These are phyloP conservation scores for Straminergon stramineum DNA, from an alignment of 225 moss, liverwort and hornwort genomes.

Conservation along the genomic window DNA sequence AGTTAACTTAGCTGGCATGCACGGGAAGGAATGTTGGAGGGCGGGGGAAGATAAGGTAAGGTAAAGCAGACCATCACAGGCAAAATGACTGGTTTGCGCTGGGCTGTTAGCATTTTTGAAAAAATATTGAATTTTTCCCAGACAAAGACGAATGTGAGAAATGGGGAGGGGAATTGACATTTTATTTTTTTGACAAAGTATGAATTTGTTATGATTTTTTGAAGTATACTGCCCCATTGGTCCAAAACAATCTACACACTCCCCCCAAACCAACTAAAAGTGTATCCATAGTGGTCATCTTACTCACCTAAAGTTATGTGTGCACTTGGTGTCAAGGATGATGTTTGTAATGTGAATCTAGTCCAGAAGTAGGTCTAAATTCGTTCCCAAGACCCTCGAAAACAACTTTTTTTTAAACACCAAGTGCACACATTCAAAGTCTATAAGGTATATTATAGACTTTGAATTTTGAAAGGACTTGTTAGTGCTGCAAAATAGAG, in stretches of 20 bases:
- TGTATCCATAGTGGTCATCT: not conserved
- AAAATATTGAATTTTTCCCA: not conserved
- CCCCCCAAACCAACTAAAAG: not conserved
- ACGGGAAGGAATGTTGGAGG: not conserved
- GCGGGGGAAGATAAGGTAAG: not conserved
- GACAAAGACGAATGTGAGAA: not conserved
- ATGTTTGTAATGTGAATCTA: no score
- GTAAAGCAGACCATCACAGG: not conserved
- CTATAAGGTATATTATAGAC: no score
- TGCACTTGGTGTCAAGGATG: no score
- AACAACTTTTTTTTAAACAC: no score
- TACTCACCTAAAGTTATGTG: no score
- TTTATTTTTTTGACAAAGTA: fast-evolving
- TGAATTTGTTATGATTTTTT: no score
- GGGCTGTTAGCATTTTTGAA: no score
- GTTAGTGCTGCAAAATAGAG: no score
- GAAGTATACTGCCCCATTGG: fast-evolving
- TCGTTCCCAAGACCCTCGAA: no score
- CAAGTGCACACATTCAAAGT: no score
- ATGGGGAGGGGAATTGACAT: not conserved
- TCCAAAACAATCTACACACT: fast-evolving
- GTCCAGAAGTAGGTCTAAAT: no score
- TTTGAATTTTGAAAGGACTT: no score
- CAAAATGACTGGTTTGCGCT: not conserved
- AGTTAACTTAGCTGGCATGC: not conserved